A percentile compares a stretch with the other conserved stretches of the same genome.
phyloP scores from a whole-genome alignment of 345 rosid genomes.

The Gossypium herbaceum region DNA sequence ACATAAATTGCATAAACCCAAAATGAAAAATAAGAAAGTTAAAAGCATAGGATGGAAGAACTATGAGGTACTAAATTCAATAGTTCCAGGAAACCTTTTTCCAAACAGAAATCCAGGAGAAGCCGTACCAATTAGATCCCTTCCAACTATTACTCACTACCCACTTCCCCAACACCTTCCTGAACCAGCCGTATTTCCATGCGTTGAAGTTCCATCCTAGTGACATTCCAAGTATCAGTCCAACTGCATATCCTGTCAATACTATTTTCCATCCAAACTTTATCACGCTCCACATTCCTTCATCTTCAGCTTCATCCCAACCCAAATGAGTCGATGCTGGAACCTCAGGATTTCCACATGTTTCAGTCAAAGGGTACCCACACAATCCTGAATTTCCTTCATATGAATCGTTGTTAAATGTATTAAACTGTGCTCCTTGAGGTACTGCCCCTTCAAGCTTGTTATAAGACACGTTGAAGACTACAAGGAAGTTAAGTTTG shows the following conservation, averaged over 20 bases:
- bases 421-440: slow-evolving; percentile 14
- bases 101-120: neutral
- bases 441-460: slow-evolving; percentile 26
- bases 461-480: slow-evolving; percentile 27
- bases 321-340: neutral
- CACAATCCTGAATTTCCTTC: slow-evolving; percentile 25
- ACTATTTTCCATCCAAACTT: slow-evolving; percentile 17
- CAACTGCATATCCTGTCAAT: slow-evolving; percentile 16
- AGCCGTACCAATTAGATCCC: neutral
- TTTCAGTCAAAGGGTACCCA: slow-evolving; percentile 13
- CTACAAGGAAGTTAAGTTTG: slow-evolving; percentile 17
- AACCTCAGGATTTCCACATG: slow-evolving; percentile 6
- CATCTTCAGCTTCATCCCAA: neutral
- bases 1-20: too few relatives aligned
- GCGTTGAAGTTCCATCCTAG: neutral
- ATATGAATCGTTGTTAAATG: slow-evolving; percentile 13
- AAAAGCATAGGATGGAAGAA: neutral
- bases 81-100: neutral
- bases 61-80: neutral
- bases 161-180: neutral
- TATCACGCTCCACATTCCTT: neutral
- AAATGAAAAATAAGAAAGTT: neutral
- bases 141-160: neutral
- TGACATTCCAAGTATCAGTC: slow-evolving; percentile 13
- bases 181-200: slow-evolving; percentile 13